A percentile compares a stretch with the other conserved stretches of the same genome.
These are phyloP conservation scores for Arachnomyces sp. DNA, from an alignment of 2,329 filamentous ascomycete species.

Conservation along the genomic window DNA sequence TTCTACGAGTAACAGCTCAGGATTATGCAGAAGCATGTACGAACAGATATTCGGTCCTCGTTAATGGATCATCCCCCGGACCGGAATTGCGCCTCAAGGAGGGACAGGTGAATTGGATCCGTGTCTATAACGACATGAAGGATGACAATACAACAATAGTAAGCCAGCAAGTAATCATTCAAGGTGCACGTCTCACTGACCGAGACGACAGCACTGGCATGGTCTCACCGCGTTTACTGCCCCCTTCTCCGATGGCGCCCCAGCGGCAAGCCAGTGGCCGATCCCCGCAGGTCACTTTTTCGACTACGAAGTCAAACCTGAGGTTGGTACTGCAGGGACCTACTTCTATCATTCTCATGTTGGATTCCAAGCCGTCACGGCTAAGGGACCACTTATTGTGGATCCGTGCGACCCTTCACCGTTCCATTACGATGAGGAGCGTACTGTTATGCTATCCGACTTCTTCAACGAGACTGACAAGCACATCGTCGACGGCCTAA, in stretches of 20 bases:
- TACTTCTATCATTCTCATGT: slow-evolving; percentile 65
- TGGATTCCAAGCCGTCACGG: slow-evolving; percentile 54
- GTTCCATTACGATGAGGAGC: slow-evolving; percentile 57
- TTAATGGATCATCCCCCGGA: slow-evolving; percentile 49
- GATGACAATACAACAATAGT: slow-evolving; percentile 53
- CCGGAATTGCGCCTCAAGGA: slow-evolving; percentile 42
- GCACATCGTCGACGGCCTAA: slow-evolving; percentile 45
- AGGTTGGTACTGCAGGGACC: slow-evolving; percentile 49
- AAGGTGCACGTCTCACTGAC: background rate
- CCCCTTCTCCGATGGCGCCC: slow-evolving; percentile 58
- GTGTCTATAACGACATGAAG: slow-evolving; percentile 52
- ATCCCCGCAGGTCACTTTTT: slow-evolving; percentile 57
- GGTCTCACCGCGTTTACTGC: slow-evolving; percentile 53
- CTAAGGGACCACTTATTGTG: slow-evolving; percentile 53
- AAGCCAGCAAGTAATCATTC: slow-evolving; percentile 10
- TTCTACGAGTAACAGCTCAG: too few species aligned
- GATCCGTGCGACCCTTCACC: slow-evolving; percentile 42
- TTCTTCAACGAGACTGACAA: slow-evolving; percentile 50
- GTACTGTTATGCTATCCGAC: slow-evolving; percentile 49
- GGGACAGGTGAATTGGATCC: slow-evolving; percentile 44
- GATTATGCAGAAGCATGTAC: slow-evolving; percentile 10
- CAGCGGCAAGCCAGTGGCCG: slow-evolving; percentile 57
- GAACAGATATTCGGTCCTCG: slow-evolving; percentile 38
- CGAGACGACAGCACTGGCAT: slow-evolving; percentile 54
- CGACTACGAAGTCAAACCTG: slow-evolving; percentile 57